Percentiles rank a stretch among this genome's conserved stretches.
These are phyloP conservation scores for Globisporangium emineosum DNA, from an alignment of 352 stramenopile genomes.

Conservation along the genomic window DNA sequence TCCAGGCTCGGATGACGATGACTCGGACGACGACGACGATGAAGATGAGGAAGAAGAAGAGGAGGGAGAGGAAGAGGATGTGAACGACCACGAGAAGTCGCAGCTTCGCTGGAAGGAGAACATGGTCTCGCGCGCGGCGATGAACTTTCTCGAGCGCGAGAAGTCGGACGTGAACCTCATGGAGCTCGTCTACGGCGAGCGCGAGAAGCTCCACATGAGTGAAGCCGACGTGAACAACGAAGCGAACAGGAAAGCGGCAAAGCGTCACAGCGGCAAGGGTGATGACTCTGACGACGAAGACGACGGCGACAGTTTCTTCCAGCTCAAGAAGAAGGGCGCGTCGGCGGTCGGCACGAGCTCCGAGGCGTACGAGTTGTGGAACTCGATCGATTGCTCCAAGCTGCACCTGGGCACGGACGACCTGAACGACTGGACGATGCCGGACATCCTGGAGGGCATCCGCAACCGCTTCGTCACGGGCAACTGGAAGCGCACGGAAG, in stretches of 20 bases:
- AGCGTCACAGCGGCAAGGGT: constrained; percentile 15
- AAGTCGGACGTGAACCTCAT: constrained; percentile 85
- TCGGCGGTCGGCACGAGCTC: constrained; percentile 23
- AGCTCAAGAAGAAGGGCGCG: constrained; percentile 56
- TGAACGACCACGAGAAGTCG: constrained; percentile 48
- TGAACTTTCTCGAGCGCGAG: constrained; percentile 84
- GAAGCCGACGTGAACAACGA: constrained; percentile 69
- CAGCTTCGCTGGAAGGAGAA: constrained; percentile 87
- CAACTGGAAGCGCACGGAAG: constrained; percentile 87
- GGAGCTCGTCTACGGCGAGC: constrained; percentile 89
- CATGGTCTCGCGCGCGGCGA: constrained; percentile 77
- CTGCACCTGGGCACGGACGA: constrained; percentile 72
- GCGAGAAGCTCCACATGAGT: constrained; percentile 78
- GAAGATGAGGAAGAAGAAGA: constrained; percentile 50
- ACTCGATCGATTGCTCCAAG: constrained; percentile 77
- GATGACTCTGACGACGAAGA: constrained; percentile 35
- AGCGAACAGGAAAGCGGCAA: constrained; percentile 22
- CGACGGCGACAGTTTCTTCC: constrained; percentile 78
- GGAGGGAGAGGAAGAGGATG: constrained; percentile 30
- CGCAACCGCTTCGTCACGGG: constrained; percentile 96
- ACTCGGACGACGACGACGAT: constrained; percentile 42
- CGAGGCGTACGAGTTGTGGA: constrained; percentile 61
- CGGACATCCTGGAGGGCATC: constrained; percentile 72
- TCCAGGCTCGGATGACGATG: constrained; percentile 32
- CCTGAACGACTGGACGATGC: constrained; percentile 72